Evolutionary conservation across 805 yeast species (phyloP).

Genomic region (Starmerella apicola): DNA sequence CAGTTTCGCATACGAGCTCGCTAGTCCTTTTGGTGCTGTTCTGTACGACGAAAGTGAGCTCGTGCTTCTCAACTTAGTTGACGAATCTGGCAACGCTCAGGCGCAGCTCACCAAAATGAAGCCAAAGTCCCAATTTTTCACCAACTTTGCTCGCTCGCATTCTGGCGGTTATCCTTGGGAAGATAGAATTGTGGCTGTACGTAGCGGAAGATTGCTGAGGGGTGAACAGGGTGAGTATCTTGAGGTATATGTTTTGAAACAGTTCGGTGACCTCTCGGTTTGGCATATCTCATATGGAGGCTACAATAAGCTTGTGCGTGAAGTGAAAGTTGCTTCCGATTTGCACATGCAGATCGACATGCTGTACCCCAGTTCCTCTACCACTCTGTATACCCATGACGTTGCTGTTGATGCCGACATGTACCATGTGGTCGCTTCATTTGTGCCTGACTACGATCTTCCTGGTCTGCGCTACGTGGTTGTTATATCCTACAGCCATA

Average conservation of each 20-base stretch:
- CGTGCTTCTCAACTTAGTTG: slow-evolving; percentile 5
- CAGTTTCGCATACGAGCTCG: no score
- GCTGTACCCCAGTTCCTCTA: slow-evolving; percentile 41
- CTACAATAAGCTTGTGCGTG: slow-evolving; percentile 30
- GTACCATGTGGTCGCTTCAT: slow-evolving; percentile 40
- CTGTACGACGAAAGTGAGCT: no score
- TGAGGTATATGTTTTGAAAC: slow-evolving; percentile 32
- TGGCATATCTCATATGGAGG: slow-evolving; percentile 41
- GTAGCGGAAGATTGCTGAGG: no score
- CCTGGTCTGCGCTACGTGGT: slow-evolving; percentile 41
- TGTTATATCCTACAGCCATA: slow-evolving; percentile 36
- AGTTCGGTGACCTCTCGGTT: slow-evolving; percentile 35
- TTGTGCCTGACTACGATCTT: slow-evolving; percentile 27
- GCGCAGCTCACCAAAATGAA: no score
- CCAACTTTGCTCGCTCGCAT: no score
- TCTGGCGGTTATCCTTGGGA: no score
- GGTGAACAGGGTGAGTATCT: slow-evolving; percentile 39
- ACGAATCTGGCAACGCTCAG: slow-evolving; percentile 10
- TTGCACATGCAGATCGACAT: slow-evolving; percentile 33
- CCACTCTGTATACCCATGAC: slow-evolving; percentile 48
- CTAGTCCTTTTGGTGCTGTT: no score
- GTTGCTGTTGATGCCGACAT: slow-evolving; percentile 39
- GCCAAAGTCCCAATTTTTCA: no score
- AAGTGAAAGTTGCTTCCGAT: slow-evolving; percentile 28
- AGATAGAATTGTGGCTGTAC: no score